Evolutionary conservation across 768 basidiomycete species (phyloP).

Genomic region (Saitozyma sp.): DNA sequence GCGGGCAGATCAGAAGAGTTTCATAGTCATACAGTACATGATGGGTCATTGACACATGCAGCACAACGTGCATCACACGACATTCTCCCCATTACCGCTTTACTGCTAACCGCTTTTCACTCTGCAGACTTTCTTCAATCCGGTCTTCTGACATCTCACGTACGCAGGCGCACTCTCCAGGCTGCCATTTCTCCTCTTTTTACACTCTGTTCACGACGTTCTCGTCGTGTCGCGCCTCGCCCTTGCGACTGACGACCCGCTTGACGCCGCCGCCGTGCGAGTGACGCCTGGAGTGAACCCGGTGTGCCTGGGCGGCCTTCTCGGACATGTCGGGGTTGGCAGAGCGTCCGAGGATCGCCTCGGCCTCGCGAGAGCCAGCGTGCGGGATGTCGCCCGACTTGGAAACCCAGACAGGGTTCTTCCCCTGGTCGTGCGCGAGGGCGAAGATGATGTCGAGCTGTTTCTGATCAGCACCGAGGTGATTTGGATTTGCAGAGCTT

Average conservation of each 20-base stretch:
- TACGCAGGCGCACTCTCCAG: too few relatives aligned
- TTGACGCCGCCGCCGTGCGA: background rate
- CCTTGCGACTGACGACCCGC: background rate
- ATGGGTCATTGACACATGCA: too few relatives aligned
- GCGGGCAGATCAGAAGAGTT: too few relatives aligned
- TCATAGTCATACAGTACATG: too few relatives aligned
- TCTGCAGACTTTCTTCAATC: background rate
- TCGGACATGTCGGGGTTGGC: background rate
- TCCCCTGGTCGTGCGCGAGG: conserved; percentile 20
- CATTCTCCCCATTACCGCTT: background rate
- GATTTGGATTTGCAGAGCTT: background rate
- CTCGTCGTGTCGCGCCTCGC: background rate
- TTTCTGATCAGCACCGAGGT: background rate
- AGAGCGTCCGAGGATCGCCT: conserved; percentile 16
- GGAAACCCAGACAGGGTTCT: conserved; percentile 24
- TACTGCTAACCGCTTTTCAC: background rate
- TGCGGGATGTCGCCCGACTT: conserved; percentile 23
- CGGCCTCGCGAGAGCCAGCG: conserved; percentile 29
- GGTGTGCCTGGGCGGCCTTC: background rate
- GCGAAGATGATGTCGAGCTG: conserved; percentile 40
- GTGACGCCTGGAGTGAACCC: background rate
- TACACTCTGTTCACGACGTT: background rate
- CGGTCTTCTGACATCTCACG: too few relatives aligned
- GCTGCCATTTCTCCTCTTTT: background rate
- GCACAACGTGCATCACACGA: background rate